These are phyloP conservation scores for Sporodiniella umbellata DNA, from an alignment of 371 early-diverging fungal species.

Conservation along the genomic window DNA sequence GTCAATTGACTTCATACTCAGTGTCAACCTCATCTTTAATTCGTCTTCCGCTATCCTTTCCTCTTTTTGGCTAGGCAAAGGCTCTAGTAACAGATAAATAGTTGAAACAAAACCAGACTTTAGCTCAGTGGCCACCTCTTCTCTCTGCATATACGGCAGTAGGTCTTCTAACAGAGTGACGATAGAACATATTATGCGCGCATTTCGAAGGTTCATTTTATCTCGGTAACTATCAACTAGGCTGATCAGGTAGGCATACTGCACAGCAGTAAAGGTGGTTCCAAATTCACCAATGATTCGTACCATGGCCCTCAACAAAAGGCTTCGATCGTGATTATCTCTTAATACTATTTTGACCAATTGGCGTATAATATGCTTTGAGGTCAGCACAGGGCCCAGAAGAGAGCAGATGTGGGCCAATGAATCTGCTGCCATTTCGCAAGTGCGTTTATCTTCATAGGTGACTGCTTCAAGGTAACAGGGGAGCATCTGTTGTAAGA, in stretches of 20 bases:
- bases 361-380: constrained; percentile 62
- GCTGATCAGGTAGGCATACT: constrained; percentile 55
- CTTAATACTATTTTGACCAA: constrained; percentile 54
- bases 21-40: constrained; percentile 32
- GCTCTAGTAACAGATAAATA: constrained; percentile 41
- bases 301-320: constrained; percentile 42
- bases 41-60: constrained; percentile 7
- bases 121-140: constrained; percentile 37
- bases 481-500: constrained; percentile 60
- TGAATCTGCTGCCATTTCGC: constrained; percentile 45
- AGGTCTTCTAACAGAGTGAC: constrained; percentile 38
- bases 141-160: constrained; percentile 38
- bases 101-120: constrained; percentile 47
- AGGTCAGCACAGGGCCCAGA: constrained; percentile 57
- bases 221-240: constrained; percentile 34
- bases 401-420: constrained; percentile 50
- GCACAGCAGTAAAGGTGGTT: constrained; percentile 61
- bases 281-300: constrained; percentile 57
- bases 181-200: constrained; percentile 28
- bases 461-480: constrained; percentile 60
- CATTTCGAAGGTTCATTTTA: constrained; percentile 18
- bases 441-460: constrained; percentile 7
- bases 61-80: constrained; percentile 18
- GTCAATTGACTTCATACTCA: constrained; percentile 55
- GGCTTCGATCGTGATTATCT: constrained; percentile 39